Percentiles rank a stretch among this genome's conserved stretches.
phyloP scores from a whole-genome alignment of 495 filamentous ascomycete species.

The Aspergillus conjunctus region DNA sequence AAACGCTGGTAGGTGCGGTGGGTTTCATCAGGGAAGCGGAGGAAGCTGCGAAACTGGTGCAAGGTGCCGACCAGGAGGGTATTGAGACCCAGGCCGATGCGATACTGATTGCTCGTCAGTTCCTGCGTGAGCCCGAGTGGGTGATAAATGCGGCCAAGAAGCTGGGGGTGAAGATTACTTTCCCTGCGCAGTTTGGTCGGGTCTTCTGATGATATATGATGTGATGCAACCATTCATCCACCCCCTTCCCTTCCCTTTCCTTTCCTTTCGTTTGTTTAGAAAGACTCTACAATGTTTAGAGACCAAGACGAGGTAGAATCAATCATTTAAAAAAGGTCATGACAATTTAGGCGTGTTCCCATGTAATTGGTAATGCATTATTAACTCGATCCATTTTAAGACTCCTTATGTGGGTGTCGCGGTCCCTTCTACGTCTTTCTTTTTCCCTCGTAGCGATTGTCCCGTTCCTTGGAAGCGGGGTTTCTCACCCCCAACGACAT shows the following conservation, averaged over 20 bases:
- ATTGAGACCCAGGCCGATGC: constrained; percentile 58
- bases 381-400: constrained; percentile 18
- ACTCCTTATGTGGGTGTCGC: constrained; percentile 38
- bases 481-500: constrained; percentile 60
- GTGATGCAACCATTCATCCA: not conserved
- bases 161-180: constrained; percentile 58
- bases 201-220: constrained; percentile 14
- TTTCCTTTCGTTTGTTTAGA: not conserved
- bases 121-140: constrained; percentile 69
- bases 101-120: constrained; percentile 65
- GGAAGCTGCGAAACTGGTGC: constrained; percentile 58
- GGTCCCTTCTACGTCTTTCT: constrained; percentile 49
- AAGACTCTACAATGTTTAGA: not conserved
- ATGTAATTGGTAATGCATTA: not conserved
- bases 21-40: constrained; percentile 68
- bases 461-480: constrained; percentile 85
- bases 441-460: constrained; percentile 74
- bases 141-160: constrained; percentile 60
- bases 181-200: constrained; percentile 55
- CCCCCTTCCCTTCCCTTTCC: not conserved
- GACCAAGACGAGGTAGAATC: not conserved
- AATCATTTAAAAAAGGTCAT: no score
- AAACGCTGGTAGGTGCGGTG: constrained; percentile 68
- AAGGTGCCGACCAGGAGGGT: constrained; percentile 52
- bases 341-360: no score